Evolutionary conservation across 495 filamentous ascomycete species (phyloP).

Genomic region (Lasiosphaeris hirsuta): DNA sequence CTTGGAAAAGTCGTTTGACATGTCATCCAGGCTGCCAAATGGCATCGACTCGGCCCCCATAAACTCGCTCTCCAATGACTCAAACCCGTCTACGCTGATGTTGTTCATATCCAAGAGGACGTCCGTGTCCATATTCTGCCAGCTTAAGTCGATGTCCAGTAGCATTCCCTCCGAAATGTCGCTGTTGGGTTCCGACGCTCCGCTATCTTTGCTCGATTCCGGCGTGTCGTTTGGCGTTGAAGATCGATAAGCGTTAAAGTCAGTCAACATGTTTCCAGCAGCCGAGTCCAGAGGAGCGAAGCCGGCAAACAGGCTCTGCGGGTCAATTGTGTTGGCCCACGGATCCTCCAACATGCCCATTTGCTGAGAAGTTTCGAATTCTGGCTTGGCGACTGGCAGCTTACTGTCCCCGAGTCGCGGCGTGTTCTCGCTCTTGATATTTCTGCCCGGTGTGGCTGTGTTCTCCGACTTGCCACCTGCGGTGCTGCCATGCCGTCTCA

Average conservation of each 20-base stretch:
- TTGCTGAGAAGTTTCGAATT: constrained; percentile 19
- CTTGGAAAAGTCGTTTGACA: constrained; percentile 37
- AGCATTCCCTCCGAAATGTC: constrained; percentile 49
- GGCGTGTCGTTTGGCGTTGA: constrained; percentile 55
- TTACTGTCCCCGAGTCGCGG: constrained; percentile 22
- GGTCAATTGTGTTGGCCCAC: constrained; percentile 45
- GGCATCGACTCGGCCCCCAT: constrained; percentile 14
- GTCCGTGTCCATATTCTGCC: constrained; percentile 40
- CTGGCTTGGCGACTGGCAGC: constrained; percentile 9
- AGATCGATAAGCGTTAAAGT: constrained; percentile 45
- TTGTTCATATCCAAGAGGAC: constrained; percentile 33
- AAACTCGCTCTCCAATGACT: constrained; percentile 18
- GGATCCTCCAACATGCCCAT: constrained; percentile 24
- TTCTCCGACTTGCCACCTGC: constrained; percentile 30
- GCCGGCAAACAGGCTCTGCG: constrained; percentile 39
- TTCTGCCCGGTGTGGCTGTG: constrained; percentile 28
- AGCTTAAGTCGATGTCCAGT: constrained; percentile 42
- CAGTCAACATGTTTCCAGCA: constrained; percentile 37
- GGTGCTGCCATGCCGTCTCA: constrained; percentile 42
- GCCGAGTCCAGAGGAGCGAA: constrained; percentile 30
- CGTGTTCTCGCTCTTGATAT: constrained; percentile 21
- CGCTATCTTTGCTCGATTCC: constrained; percentile 53
- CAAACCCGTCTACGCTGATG: constrained; percentile 28
- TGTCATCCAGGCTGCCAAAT: constrained; percentile 40
- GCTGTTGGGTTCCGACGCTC: constrained; percentile 51